Percentiles rank a stretch among this genome's conserved stretches.
Evolutionary conservation across 495 filamentous ascomycete genomes (phyloP).

Genomic region (Aspergillus biplanus): DNA sequence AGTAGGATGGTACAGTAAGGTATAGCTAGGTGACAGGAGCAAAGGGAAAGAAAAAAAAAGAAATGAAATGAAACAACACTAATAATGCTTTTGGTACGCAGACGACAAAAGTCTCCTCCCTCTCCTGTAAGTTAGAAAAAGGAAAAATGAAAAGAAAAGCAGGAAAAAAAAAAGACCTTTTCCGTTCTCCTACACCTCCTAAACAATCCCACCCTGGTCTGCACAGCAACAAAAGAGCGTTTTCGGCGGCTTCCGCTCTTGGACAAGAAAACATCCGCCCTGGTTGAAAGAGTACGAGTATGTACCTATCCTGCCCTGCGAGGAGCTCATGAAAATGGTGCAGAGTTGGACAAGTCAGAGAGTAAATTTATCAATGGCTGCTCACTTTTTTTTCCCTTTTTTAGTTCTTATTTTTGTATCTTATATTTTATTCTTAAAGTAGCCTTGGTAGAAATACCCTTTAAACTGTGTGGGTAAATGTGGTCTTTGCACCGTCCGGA

Average conservation of each 20-base stretch:
- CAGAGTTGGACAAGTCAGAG: no score
- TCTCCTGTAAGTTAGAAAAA: conserved; percentile 2
- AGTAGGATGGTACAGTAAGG: not conserved
- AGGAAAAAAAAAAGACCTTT: conserved; percentile 12
- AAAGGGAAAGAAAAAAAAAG: conserved; percentile 1
- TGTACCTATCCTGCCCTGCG: not conserved
- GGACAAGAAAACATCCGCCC: conserved; percentile 21
- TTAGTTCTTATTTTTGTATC: not conserved
- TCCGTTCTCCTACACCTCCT: not conserved
- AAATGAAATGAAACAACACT: not conserved
- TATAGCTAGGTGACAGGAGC: conserved; percentile 5
- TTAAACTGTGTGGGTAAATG: conserved; percentile 5
- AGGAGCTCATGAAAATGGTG: not conserved
- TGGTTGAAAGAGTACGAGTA: not conserved
- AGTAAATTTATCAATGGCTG: no score
- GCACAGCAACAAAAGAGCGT: conserved; percentile 15
- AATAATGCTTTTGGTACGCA: conserved; percentile 1
- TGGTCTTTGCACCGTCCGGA: conserved; percentile 3
- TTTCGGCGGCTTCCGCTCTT: conserved; percentile 28
- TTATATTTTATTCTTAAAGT: not conserved
- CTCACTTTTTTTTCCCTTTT: not conserved
- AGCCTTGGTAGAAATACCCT: conserved; percentile 4
- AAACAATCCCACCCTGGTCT: conserved; percentile 16
- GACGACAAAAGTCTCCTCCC: not conserved
- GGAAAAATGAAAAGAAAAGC: conserved; percentile 1